Evolutionary conservation across 768 basidiomycete species (phyloP).

Genomic region (Suillus cothurnatus): DNA sequence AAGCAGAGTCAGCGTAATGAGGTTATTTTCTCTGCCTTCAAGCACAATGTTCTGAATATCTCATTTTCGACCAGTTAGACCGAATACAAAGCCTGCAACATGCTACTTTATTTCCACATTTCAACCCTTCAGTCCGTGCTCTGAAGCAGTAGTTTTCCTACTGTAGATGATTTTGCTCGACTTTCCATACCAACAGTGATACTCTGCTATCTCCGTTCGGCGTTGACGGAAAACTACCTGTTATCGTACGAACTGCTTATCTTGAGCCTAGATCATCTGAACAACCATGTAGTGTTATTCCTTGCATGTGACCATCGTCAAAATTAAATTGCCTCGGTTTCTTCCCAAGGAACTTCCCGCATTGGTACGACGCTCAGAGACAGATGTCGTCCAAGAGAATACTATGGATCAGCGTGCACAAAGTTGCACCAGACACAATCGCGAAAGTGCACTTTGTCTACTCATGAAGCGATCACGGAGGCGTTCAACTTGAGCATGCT

Average conservation of each 20-base stretch:
- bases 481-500: background rate
- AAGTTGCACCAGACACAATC: background rate
- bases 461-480: background rate
- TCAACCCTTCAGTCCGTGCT: background rate
- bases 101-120: background rate
- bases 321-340: slow-evolving; percentile 1
- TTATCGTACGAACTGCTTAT: background rate
- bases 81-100: background rate
- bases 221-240: background rate
- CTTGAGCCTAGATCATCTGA: background rate
- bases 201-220: background rate
- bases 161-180: background rate
- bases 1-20: background rate
- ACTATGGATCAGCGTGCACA: background rate
- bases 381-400: background rate
- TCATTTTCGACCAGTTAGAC: background rate
- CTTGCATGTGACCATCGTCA: background rate
- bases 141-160: too few species aligned
- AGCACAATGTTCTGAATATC: background rate
- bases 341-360: background rate
- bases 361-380: background rate
- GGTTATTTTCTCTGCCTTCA: background rate
- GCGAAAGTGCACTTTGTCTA: background rate
- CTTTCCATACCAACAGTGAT: background rate
- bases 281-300: background rate